phyloP scores from a whole-genome alignment of 768 basidiomycete genomes.

The Rhodotorula taiwanensis region DNA sequence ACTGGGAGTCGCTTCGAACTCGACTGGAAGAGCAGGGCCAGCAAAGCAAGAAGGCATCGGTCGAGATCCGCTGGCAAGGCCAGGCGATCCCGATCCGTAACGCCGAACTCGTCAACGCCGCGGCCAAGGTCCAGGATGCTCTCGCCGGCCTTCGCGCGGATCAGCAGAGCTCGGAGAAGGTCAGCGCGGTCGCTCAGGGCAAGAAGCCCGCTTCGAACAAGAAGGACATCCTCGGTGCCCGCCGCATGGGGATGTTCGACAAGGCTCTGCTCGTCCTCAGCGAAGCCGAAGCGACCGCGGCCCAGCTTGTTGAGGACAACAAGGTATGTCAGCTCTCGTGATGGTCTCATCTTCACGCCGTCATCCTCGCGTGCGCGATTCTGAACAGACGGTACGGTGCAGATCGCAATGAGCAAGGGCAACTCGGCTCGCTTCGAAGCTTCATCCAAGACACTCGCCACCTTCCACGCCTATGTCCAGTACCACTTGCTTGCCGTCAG shows the following conservation, averaged over 20 bases:
- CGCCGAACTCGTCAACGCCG: slow-evolving; percentile 79
- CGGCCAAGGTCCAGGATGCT: slow-evolving; percentile 74
- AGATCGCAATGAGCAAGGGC: slow-evolving; percentile 39
- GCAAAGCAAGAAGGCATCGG: slow-evolving; percentile 40
- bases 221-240: slow-evolving; percentile 49
- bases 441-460: slow-evolving; percentile 53
- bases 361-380: neutral
- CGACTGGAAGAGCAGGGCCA: slow-evolving; percentile 46
- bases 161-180: slow-evolving; percentile 27
- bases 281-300: slow-evolving; percentile 79
- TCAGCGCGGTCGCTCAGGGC: slow-evolving; percentile 10
- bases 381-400: neutral
- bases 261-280: slow-evolving; percentile 73
- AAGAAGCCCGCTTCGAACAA: slow-evolving; percentile 42
- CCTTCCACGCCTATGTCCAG: slow-evolving; percentile 72
- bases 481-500: slow-evolving; percentile 81
- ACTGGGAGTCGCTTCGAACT: slow-evolving; percentile 49
- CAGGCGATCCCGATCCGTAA: slow-evolving; percentile 76
- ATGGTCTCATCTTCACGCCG: too few species aligned
- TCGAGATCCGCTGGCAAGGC: slow-evolving; percentile 57
- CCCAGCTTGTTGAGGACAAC: slow-evolving; percentile 73
- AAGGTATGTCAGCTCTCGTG: slow-evolving; percentile 50
- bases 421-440: slow-evolving; percentile 38
- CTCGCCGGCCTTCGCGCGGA: slow-evolving; percentile 53
- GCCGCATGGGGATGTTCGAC: slow-evolving; percentile 79